phyloP scores from a whole-genome alignment of 805 yeast species.

The Schizosaccharomyces lindneri region DNA sequence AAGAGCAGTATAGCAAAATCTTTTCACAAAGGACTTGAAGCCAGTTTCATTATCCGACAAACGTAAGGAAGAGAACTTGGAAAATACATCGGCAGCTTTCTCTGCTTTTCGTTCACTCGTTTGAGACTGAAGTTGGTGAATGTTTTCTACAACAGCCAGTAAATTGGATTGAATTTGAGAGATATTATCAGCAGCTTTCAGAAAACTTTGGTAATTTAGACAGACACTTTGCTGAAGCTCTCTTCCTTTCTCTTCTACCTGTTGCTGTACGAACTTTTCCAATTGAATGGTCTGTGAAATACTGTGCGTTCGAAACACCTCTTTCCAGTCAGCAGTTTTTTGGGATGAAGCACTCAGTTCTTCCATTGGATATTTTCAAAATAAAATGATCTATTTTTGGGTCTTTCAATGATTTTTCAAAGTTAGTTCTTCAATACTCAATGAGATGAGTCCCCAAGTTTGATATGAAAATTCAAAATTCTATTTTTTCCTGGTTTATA shows the following conservation, averaged over 20 bases:
- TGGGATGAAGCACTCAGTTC: background rate
- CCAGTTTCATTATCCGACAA: too few species aligned
- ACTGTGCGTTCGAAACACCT: background rate
- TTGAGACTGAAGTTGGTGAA: background rate
- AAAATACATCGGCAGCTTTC: background rate
- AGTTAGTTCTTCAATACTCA: too few species aligned
- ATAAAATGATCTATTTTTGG: background rate
- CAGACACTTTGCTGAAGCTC: background rate
- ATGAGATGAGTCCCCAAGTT: too few species aligned
- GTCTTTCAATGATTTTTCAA: too few species aligned
- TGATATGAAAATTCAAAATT: too few species aligned
- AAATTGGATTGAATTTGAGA: background rate
- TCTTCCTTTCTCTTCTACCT: background rate
- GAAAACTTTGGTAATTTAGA: background rate
- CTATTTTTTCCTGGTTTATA: too few species aligned
- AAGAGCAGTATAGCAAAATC: too few species aligned
- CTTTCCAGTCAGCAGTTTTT: background rate
- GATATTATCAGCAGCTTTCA: background rate
- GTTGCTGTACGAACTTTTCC: background rate
- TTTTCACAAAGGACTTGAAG: too few species aligned
- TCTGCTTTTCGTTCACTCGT: background rate
- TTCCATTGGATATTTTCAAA: background rate
- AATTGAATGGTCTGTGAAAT: background rate
- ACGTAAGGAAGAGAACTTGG: background rate
- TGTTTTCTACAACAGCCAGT: background rate